Base-by-base conservation (phyloP, 2,329 filamentous ascomycete genomes). In the Curvularia lunata region DNA sequence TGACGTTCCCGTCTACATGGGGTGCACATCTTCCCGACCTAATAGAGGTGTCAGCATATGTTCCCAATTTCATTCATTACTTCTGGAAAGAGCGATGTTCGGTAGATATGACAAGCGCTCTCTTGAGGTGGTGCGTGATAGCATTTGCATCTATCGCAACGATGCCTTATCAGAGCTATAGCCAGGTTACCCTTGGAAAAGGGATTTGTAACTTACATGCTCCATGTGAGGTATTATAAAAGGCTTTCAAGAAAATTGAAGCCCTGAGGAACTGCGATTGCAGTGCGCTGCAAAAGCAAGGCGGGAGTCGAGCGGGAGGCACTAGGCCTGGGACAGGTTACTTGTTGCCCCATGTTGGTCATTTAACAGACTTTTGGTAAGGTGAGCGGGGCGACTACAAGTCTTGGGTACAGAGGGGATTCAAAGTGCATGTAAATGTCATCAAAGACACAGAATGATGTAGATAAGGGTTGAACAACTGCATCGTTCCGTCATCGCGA, bases 401-500 rank as follows among this genome's bases (percentile, higher is more conserved):
- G 34, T 18, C 19, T 23, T 34, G 27, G 56, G 41, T n/a, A 27
- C 18, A 7, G 19, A 28, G 16, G 42, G 28, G 23, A 37, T 41
- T 18, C 13, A 56, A 41, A 34, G 52, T 48, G 27, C 42, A 38
- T 9, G 16, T 9, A 19, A 3, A 21, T 58, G 42, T 58, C 52
- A 55, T 55, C 18, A 21, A 13, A 1, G 16, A 16, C 4, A 42
- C n/a, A 28, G 21, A 21, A 27, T 49, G 13, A 32, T 32, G 28
- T 10, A 16, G 2, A 27, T 18, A 9, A 54, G n/a, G 12, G 4
- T 23, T 18, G 34, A 3, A 12, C 13, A 7, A 28, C 8, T 8
- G 34, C 7, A 25, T n/a, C 3, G 4, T 12, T 16, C 16, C 23
- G 28, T 30, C 27, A 49, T 10, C 8, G 4, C 25, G 1, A 5